Conservation (phyloP, 1,284 basidiomycete genomes). For the Peniophora sp. region DNA sequence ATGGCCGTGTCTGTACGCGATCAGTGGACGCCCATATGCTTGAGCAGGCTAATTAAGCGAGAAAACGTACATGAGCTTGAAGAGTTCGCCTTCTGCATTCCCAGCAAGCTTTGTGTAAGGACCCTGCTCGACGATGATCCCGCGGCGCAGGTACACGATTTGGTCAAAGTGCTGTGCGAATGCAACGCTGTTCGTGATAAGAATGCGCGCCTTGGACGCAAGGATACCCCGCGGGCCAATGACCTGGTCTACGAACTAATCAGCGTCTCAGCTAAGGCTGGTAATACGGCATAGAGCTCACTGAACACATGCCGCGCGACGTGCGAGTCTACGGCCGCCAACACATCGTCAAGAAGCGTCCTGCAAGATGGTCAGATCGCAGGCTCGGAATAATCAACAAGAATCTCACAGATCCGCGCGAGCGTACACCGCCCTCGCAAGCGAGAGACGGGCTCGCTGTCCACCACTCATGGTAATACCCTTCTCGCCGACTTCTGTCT, state of each 20-base stretch:
- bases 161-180: slow-evolving; percentile 80
- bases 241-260: slow-evolving; percentile 60
- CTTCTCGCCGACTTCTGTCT: slow-evolving; percentile 75
- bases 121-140: slow-evolving; percentile 79
- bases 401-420: slow-evolving; percentile 31
- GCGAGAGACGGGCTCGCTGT: slow-evolving; percentile 55
- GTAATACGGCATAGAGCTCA: slow-evolving; percentile 15
- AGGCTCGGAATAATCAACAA: slow-evolving; percentile 13
- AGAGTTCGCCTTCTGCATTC: slow-evolving; percentile 63
- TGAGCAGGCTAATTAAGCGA: not conserved
- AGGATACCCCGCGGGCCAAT: slow-evolving; percentile 87
- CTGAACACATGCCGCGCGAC: slow-evolving; percentile 41
- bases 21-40: not conserved
- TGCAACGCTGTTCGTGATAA: slow-evolving; percentile 88
- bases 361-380: slow-evolving; percentile 14
- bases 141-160: slow-evolving; percentile 74
- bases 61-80: slow-evolving; percentile 69
- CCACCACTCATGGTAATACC: slow-evolving; percentile 55
- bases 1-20: slow-evolving; percentile 6
- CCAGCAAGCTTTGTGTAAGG: slow-evolving; percentile 59
- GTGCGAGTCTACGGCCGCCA: slow-evolving; percentile 47
- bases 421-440: slow-evolving; percentile 37
- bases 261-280: not conserved
- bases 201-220: slow-evolving; percentile 76
- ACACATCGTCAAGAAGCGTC: slow-evolving; percentile 41